Conservation (phyloP, 2,329 filamentous ascomycete species). For the Helotiales sp. region DNA sequence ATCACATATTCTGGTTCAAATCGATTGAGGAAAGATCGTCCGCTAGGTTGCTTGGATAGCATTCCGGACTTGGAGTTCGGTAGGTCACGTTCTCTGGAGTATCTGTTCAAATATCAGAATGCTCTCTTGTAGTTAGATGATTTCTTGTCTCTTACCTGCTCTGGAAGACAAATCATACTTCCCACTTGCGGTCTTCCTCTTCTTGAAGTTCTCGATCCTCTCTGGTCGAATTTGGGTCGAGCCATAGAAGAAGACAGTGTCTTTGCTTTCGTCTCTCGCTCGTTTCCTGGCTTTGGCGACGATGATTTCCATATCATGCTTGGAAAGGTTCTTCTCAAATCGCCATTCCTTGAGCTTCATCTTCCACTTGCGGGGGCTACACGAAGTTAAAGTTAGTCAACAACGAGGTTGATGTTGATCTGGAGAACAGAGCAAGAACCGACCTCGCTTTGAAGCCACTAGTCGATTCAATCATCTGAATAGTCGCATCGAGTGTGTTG, state of each 20-base stretch:
- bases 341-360: slow-evolving; percentile 25
- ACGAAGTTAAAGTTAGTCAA: background rate
- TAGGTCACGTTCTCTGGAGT: slow-evolving; percentile 15
- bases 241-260: slow-evolving; percentile 17
- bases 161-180: slow-evolving; percentile 8
- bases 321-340: slow-evolving; percentile 22
- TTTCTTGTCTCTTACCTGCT: slow-evolving; percentile 6
- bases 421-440: background rate
- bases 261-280: slow-evolving; percentile 19
- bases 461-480: slow-evolving; percentile 7
- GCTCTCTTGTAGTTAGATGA: background rate
- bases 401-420: background rate
- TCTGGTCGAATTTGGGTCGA: slow-evolving; percentile 15
- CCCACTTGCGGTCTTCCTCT: slow-evolving; percentile 12
- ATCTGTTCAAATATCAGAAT: background rate
- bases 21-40: slow-evolving; percentile 10
- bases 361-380: slow-evolving; percentile 24
- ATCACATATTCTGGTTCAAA: slow-evolving; percentile 9
- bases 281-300: slow-evolving; percentile 23
- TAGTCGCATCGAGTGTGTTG: slow-evolving; percentile 21
- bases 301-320: slow-evolving; percentile 18
- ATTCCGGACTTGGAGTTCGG: slow-evolving; percentile 10
- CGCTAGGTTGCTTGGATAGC: slow-evolving; percentile 6
- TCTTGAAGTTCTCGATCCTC: slow-evolving; percentile 21
- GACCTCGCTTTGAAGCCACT: slow-evolving; percentile 24